Percentiles rank a stretch among this genome's conserved stretches.
Conservation (phyloP, 1,139 yeast species). For the Saccharomycopsis crataegensis region DNA sequence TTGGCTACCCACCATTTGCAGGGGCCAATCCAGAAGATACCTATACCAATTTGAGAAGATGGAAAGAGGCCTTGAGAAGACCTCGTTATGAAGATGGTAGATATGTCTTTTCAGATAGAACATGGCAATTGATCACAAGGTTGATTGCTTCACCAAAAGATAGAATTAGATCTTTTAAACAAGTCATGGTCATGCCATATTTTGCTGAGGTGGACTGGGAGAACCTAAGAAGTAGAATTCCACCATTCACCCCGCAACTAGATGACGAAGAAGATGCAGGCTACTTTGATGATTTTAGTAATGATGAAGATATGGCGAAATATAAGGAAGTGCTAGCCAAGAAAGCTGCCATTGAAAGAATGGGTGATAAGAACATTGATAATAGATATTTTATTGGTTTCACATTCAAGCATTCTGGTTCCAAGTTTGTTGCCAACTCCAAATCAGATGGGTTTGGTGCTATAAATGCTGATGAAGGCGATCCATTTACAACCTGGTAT, state of each 20-base stretch:
- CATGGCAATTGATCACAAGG: slow-evolving; percentile 82
- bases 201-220: slow-evolving; percentile 82
- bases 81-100: slow-evolving; percentile 92
- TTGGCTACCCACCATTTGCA: slow-evolving; percentile 95
- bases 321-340: slow-evolving; percentile 94
- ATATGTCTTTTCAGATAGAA: slow-evolving; percentile 88
- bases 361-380: slow-evolving; percentile 61
- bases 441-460: background rate
- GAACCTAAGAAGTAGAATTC: slow-evolving; percentile 56
- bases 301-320: slow-evolving; percentile 95
- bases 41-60: slow-evolving; percentile 84
- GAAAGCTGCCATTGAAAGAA: slow-evolving; percentile 73
- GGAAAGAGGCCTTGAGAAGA: slow-evolving; percentile 82
- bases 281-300: slow-evolving; percentile 94
- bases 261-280: slow-evolving; percentile 98
- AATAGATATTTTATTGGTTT: slow-evolving; percentile 86
- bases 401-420: slow-evolving; percentile 84
- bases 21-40: slow-evolving; percentile 94
- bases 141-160: slow-evolving; percentile 74
- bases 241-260: slow-evolving; percentile 95
- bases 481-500: slow-evolving; percentile 20
- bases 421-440: slow-evolving; percentile 15
- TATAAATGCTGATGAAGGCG: slow-evolving; percentile 11
- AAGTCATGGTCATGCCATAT: slow-evolving; percentile 71
- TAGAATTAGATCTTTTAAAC: slow-evolving; percentile 72